Evolutionary conservation across 768 basidiomycete genomes (phyloP), one percentile per base, ranked within the genome.

Genomic region (Leccinum imitatum): DNA sequence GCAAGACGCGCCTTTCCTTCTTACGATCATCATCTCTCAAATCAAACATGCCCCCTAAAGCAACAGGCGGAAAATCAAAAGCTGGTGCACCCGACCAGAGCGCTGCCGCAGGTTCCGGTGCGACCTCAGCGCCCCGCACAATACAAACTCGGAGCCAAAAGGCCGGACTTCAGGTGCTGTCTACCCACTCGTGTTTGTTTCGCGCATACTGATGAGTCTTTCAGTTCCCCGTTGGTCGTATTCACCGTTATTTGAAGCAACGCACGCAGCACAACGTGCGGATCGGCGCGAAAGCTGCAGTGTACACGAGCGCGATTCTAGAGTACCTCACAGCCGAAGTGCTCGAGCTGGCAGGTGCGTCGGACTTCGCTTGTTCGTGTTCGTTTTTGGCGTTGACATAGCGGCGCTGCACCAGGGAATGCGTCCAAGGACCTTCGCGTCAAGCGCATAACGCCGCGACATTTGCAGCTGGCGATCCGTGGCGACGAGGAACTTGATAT

Each of bases 251-350:
- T 77, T 78, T 97, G 65, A 95, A 97, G 74, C 89, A 89, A 70
- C 84, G 90, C 64, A 96, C 93, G 17, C 91, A 94, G 72, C 89
- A 95, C 76, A 95, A 95, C 70, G 88, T 96, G 56, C 90, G 95
- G 39, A 93, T 98, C 64, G 95, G 95, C 30, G 95, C 94, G n/a
- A 97, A 97, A 73, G 95, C 95, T 27, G 94, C 95, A 9, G 95
- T 98, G 15, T 96, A 96, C 75, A 93, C 93, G n/a, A 88, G 91
- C 39, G 95, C 95, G 33, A 94, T 97, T 65, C 82, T 97, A 58
- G 95, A 98, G 75, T 98, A 98, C 71, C 81, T 98, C 54, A 96
- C 95, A 0, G 95, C 95, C 10, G 95, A 98, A 72, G 95, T 98
- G 9, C 79, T 98, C 55, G 95, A 98, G 73, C 85, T 98, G 53